phyloP scores from a whole-genome alignment of 2,329 filamentous ascomycete species.

The Rasamsonia emersonii region DNA sequence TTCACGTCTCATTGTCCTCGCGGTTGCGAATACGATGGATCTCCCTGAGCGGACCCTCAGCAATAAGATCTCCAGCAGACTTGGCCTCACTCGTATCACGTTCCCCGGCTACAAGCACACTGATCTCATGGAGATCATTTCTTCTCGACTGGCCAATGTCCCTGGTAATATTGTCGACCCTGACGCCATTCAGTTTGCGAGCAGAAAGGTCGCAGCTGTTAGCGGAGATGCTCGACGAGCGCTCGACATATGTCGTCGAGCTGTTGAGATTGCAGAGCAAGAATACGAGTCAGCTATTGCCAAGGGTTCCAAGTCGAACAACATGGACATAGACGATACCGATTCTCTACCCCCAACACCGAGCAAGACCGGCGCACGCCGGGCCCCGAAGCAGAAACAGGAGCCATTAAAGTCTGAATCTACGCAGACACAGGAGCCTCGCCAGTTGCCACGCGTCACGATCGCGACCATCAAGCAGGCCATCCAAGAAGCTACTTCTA shows the following conservation, averaged over 20 bases:
- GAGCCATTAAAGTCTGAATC: slow-evolving; percentile 8
- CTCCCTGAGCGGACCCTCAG: slow-evolving; percentile 89
- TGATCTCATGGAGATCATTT: slow-evolving; percentile 94
- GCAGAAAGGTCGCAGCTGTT: slow-evolving; percentile 91
- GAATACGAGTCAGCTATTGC: slow-evolving; percentile 42
- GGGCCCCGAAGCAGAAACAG: slow-evolving; percentile 12
- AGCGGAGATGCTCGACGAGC: slow-evolving; percentile 88
- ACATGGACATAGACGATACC: slow-evolving; percentile 16
- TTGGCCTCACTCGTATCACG: slow-evolving; percentile 86
- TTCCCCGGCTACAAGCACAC: slow-evolving; percentile 97
- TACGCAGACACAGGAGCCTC: slow-evolving; percentile 18
- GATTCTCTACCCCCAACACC: slow-evolving; percentile 36
- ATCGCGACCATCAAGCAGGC: slow-evolving; percentile 90
- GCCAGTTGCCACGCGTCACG: slow-evolving; percentile 57
- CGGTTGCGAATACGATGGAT: slow-evolving; percentile 99
- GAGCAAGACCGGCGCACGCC: slow-evolving; percentile 32
- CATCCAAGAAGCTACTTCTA: slow-evolving; percentile 90
- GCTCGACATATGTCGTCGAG: slow-evolving; percentile 87
- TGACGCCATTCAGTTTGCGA: slow-evolving; percentile 92
- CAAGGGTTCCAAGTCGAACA: slow-evolving; percentile 9
- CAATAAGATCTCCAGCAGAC: slow-evolving; percentile 94
- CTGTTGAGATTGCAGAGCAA: slow-evolving; percentile 87
- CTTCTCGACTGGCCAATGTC: slow-evolving; percentile 82
- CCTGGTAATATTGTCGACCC: slow-evolving; percentile 82
- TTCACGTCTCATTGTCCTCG: slow-evolving; percentile 87